A percentile compares a stretch with the other conserved stretches of the same genome.
Evolutionary conservation across 768 basidiomycete genomes (phyloP).

Genomic region (Gelatoporia subvermispora): DNA sequence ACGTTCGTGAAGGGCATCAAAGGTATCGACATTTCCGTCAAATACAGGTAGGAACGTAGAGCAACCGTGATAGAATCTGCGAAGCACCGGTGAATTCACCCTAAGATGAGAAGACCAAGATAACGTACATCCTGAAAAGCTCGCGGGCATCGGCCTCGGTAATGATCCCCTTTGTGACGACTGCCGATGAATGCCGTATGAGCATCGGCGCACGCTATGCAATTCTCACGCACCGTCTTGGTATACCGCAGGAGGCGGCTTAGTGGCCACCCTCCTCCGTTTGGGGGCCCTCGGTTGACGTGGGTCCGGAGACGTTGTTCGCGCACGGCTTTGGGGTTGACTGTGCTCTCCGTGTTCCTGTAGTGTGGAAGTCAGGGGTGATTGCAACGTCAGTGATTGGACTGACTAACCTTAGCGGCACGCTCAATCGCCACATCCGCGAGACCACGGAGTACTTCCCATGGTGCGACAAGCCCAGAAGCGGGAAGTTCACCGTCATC

Average conservation of each 20-base stretch:
- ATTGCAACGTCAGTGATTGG: background rate
- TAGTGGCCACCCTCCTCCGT: constrained; percentile 68
- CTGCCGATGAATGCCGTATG: constrained; percentile 32
- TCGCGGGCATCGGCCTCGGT: constrained; percentile 80
- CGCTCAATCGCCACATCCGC: constrained; percentile 79
- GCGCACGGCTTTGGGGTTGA: constrained; percentile 69
- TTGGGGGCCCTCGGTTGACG: constrained; percentile 64
- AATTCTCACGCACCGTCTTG: constrained; percentile 59
- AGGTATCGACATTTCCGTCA: constrained; percentile 78
- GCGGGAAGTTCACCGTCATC: constrained; percentile 82
- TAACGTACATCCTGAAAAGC: constrained; percentile 73
- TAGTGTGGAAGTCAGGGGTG: constrained; percentile 3
- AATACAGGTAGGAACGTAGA: constrained; percentile 89
- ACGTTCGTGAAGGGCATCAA: constrained; percentile 77
- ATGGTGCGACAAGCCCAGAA: constrained; percentile 77
- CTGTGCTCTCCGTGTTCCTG: constrained; percentile 76
- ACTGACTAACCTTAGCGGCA: constrained; percentile 59
- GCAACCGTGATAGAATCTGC: constrained; percentile 88
- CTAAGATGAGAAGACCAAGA: background rate
- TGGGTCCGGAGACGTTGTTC: constrained; percentile 65
- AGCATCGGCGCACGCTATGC: background rate
- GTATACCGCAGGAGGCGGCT: constrained; percentile 54
- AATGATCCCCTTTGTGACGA: constrained; percentile 81
- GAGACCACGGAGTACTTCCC: constrained; percentile 77
- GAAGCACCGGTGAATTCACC: background rate